Percentiles rank a stretch among this genome's conserved stretches.
Conservation (phyloP, 441 rosid genomes). For the Gossypium schwendimanii region DNA sequence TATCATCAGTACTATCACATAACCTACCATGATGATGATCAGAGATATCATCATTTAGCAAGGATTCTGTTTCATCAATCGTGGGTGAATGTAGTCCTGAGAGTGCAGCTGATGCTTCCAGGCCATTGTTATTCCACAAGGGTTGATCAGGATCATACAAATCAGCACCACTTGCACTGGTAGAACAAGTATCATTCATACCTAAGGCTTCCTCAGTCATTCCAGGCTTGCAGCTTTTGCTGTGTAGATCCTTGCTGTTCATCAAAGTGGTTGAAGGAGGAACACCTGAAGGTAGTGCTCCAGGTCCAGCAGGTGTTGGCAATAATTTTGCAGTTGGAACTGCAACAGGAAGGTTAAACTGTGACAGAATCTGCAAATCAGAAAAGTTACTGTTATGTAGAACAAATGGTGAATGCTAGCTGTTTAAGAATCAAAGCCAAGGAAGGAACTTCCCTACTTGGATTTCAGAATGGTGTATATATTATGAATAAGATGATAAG, state of each 20-base stretch:
- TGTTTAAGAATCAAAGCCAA: not conserved
- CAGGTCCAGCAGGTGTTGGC: slow-evolving; percentile 55
- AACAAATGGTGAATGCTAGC: not conserved
- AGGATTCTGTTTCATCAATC: slow-evolving; percentile 47
- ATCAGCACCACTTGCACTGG: slow-evolving; percentile 48
- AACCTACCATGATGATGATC: slow-evolving; percentile 33
- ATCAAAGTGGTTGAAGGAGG: slow-evolving; percentile 44
- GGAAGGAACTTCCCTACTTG: not conserved
- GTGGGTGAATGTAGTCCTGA: slow-evolving; percentile 47
- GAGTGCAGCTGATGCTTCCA: slow-evolving; percentile 54
- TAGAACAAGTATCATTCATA: slow-evolving; percentile 46
- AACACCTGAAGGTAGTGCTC: slow-evolving; percentile 45
- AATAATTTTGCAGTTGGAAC: slow-evolving; percentile 67
- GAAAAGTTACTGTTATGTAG: slow-evolving; percentile 3
- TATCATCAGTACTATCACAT: slow-evolving; percentile 36
- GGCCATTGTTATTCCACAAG: slow-evolving; percentile 75
- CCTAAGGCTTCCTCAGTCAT: slow-evolving; percentile 52
- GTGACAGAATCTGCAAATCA: slow-evolving; percentile 83
- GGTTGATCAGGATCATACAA: slow-evolving; percentile 99
- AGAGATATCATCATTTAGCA: slow-evolving; percentile 38
- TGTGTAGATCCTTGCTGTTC: slow-evolving; percentile 47
- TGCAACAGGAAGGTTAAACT: slow-evolving; percentile 94
- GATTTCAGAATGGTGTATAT: not conserved
- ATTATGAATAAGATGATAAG: not conserved
- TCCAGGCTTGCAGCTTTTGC: slow-evolving; percentile 53